Conservation (phyloP, 805 yeast genomes). For the Millerozyma miso region DNA sequence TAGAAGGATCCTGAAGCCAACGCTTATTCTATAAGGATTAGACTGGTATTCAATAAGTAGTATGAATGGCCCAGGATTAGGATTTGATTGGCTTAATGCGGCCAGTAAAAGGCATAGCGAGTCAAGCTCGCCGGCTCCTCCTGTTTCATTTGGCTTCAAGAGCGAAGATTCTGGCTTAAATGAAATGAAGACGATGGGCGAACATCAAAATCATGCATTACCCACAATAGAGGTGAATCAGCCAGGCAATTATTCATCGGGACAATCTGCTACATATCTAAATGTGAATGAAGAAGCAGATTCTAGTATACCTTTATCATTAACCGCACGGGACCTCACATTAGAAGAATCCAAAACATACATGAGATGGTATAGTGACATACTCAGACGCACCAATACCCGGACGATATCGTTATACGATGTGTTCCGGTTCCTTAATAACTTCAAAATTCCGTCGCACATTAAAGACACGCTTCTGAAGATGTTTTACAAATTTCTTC, state of each 20-base stretch:
- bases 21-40: background rate
- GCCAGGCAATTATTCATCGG: constrained; percentile 1
- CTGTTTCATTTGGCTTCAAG: constrained; percentile 11
- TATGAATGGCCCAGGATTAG: constrained; percentile 26
- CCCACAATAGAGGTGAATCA: background rate
- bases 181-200: background rate
- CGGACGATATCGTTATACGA: constrained; percentile 68
- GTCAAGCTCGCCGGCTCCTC: constrained; percentile 10
- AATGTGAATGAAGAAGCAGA: constrained; percentile 24
- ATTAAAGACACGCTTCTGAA: constrained; percentile 48
- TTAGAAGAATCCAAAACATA: constrained; percentile 79
- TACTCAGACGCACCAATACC: constrained; percentile 65
- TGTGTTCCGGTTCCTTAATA: constrained; percentile 71
- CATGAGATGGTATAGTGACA: constrained; percentile 89
- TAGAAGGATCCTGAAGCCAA: background rate
- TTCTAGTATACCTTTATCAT: constrained; percentile 52
- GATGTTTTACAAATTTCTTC: constrained; percentile 48
- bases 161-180: background rate
- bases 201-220: background rate
- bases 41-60: background rate
- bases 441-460: constrained; percentile 59
- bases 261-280: background rate
- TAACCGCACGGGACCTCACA: constrained; percentile 66
- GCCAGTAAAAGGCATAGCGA: constrained; percentile 12
- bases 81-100: constrained; percentile 52